Base-by-base conservation (phyloP, 306 rosid species). In the Prunus padus region DNA sequence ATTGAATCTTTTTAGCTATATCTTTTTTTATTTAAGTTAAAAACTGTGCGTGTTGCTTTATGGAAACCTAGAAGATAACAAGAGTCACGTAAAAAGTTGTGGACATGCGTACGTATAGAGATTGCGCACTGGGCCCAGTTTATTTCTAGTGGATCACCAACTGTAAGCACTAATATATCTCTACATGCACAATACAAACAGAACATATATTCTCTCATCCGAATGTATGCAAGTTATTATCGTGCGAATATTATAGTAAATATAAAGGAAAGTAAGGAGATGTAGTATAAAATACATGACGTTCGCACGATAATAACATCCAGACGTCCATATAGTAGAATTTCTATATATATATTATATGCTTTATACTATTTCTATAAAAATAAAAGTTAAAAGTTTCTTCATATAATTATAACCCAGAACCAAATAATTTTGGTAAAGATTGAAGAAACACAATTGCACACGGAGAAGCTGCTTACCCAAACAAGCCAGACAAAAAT, bases 401-500 rank as follows among this genome's bases (percentile, higher is more conserved):
- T 37, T 37, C 42, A 37, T 37, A 37, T 37, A 37, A 37, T 37
- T 37, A 37, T 37, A 7, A 37, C 9, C 42, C 42, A 7, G 2
- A 37, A 37, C 42, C 5, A 37, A 37, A 0, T 37, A 0, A 37
- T 47, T 14, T 47, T 47, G 5, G n/a, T 54, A 22, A 8, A 6
- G 26, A 18, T n/a, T 20, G 26, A 19, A n/a, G 23, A n/a, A 55
- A 55, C 7, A 25, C 15, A 57, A 57, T 22, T 55, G 61, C 56
- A 61, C 18, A 45, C 1, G 30, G 37, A 14, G 3, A 31, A 16
- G 69, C 22, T 74, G 46, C 86, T 42, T 81, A 91, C 98, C 98
- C 97, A 80, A 94, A 87, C 42, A 94, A 76, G 2, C 95, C 98
- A 79, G 90, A 84, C 1, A 88, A 70, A 84, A 88, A 91, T 47